These are phyloP conservation scores for Hypoxylon rickii DNA, from an alignment of 495 filamentous ascomycete genomes.

Conservation along the genomic window DNA sequence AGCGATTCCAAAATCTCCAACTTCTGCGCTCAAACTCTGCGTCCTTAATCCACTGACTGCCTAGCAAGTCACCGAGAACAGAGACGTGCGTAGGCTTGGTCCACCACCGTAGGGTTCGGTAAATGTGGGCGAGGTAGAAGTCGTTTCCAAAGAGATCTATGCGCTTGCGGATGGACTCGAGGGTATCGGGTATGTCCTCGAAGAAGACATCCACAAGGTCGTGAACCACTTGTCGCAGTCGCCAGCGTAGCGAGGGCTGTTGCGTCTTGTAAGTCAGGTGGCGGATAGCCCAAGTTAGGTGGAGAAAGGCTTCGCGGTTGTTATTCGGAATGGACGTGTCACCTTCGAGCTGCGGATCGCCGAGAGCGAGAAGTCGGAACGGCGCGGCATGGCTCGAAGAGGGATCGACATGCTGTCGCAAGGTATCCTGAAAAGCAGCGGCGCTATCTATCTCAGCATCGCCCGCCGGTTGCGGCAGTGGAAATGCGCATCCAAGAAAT, in stretches of 20 bases:
- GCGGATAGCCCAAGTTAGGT: slow-evolving; percentile 57
- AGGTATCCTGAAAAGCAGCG: slow-evolving; percentile 33
- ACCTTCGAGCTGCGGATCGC: slow-evolving; percentile 94
- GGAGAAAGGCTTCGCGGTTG: slow-evolving; percentile 63
- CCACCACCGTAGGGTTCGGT: slow-evolving; percentile 82
- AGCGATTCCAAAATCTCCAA: slow-evolving; percentile 77
- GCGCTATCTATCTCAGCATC: slow-evolving; percentile 19
- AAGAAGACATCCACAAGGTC: slow-evolving; percentile 58
- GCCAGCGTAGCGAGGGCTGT: slow-evolving; percentile 49
- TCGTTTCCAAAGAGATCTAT: slow-evolving; percentile 93
- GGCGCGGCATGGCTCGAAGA: slow-evolving; percentile 57
- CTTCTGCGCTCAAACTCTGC: slow-evolving; percentile 77
- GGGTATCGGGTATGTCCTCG: slow-evolving; percentile 66
- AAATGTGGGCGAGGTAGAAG: slow-evolving; percentile 91
- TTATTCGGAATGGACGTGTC: slow-evolving; percentile 76
- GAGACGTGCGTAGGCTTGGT: slow-evolving; percentile 82
- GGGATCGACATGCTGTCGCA: slow-evolving; percentile 30
- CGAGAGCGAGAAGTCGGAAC: slow-evolving; percentile 87
- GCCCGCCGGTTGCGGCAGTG: slow-evolving; percentile 50
- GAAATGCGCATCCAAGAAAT: slow-evolving; percentile 82
- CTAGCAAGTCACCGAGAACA: slow-evolving; percentile 87
- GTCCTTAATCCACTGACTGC: slow-evolving; percentile 94
- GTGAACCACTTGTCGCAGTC: slow-evolving; percentile 52
- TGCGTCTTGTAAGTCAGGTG: slow-evolving; percentile 50
- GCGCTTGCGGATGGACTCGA: slow-evolving; percentile 71